A percentile compares a stretch with the other conserved stretches of the same genome.
These are phyloP conservation scores for Grigorovia transvaalensis DNA, from an alignment of 805 yeast genomes.

Conservation along the genomic window DNA sequence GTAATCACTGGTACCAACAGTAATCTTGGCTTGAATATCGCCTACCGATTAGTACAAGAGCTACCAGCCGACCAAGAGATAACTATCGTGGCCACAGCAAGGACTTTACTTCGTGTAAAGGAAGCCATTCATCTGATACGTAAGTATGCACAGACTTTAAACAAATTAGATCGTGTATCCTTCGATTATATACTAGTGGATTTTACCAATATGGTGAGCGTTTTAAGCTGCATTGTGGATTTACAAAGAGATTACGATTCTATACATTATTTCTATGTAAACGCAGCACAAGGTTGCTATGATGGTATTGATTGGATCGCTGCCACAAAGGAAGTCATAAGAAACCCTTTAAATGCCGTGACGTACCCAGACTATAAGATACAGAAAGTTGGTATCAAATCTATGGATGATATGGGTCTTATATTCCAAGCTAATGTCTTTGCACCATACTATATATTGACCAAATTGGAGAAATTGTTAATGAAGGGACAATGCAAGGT, in stretches of 20 bases:
- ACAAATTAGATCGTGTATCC: slow-evolving; percentile 45
- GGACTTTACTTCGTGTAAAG: slow-evolving; percentile 77
- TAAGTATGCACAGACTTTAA: slow-evolving; percentile 25
- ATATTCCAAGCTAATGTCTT: slow-evolving; percentile 95
- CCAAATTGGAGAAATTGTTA: slow-evolving; percentile 50
- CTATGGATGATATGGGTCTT: slow-evolving; percentile 71
- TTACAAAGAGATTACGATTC: slow-evolving; percentile 50
- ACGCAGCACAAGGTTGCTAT: slow-evolving; percentile 85
- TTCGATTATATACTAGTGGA: slow-evolving; percentile 88
- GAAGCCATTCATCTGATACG: slow-evolving; percentile 57
- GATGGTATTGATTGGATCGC: slow-evolving; percentile 79
- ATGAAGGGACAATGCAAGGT: slow-evolving; percentile 48
- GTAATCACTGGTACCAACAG: slow-evolving; percentile 38
- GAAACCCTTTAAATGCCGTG: slow-evolving; percentile 68
- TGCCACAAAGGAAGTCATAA: slow-evolving; percentile 57
- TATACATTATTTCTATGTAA: slow-evolving; percentile 71
- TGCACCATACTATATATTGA: slow-evolving; percentile 82
- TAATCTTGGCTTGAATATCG: slow-evolving; percentile 79
- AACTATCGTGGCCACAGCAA: slow-evolving; percentile 78
- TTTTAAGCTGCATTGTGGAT: slow-evolving; percentile 64
- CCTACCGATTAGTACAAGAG: slow-evolving; percentile 61
- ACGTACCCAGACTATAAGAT: slow-evolving; percentile 81
- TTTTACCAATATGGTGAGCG: slow-evolving; percentile 80
- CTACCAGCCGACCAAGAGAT: slow-evolving; percentile 44
- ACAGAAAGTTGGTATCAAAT: slow-evolving; percentile 67